phyloP scores from a whole-genome alignment of 805 yeast genomes.

The Naumovozyma baii region DNA sequence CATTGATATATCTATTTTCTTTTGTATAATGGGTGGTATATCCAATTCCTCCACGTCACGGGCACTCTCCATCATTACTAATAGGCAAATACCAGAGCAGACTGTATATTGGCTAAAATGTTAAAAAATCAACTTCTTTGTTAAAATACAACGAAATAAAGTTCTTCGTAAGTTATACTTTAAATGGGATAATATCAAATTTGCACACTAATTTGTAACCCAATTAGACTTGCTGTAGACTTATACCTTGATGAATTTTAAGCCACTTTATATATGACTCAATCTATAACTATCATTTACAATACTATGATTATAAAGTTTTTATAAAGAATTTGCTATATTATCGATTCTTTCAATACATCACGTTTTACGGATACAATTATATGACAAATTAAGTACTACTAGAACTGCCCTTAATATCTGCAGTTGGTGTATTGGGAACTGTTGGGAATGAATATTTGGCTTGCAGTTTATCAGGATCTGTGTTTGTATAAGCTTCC shows the following conservation, averaged over 20 bases:
- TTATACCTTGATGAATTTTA: too few relatives aligned
- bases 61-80: background rate
- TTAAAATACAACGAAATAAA: too few relatives aligned
- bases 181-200: too few relatives aligned
- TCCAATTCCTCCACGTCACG: slow-evolving; percentile 13
- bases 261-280: too few relatives aligned
- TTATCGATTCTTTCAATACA: background rate
- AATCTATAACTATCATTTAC: too few relatives aligned
- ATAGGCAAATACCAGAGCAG: background rate
- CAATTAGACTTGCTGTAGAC: too few relatives aligned
- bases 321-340: too few relatives aligned
- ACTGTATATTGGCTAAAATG: too few relatives aligned
- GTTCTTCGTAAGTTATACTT: too few relatives aligned
- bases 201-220: too few relatives aligned
- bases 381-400: background rate
- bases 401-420: background rate
- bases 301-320: too few relatives aligned
- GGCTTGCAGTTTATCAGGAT: slow-evolving; percentile 18
- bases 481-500: slow-evolving; percentile 23
- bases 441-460: slow-evolving; percentile 22
- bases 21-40: slow-evolving; percentile 21
- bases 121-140: too few relatives aligned
- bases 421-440: slow-evolving; percentile 9
- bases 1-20: slow-evolving; percentile 10
- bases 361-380: background rate